phyloP scores from a whole-genome alignment of 441 rosid species.

The Mallotus japonicus region DNA sequence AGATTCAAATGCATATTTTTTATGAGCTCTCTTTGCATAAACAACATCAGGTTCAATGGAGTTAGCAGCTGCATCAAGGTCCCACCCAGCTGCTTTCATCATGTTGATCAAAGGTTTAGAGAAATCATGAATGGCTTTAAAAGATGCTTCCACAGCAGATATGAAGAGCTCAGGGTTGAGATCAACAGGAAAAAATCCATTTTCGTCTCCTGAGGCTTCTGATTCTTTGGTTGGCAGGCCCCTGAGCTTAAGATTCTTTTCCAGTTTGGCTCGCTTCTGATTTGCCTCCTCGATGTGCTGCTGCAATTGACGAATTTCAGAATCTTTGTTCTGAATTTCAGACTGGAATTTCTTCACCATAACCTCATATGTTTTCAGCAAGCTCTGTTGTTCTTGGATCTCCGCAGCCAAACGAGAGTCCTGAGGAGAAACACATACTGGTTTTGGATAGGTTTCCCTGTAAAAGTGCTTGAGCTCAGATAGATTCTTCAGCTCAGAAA shows the following conservation, averaged over 20 bases:
- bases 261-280: constrained; percentile 73
- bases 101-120: constrained; percentile 89
- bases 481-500: constrained; percentile 73
- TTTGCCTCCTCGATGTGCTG: constrained; percentile 84
- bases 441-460: constrained; percentile 83
- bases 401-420: constrained; percentile 97
- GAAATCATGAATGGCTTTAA: constrained; percentile 85
- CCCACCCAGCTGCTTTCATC: constrained; percentile 99
- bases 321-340: constrained; percentile 92
- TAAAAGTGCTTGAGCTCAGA: constrained; percentile 88
- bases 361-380: constrained; percentile 91
- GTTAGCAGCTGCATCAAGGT: constrained; percentile 91
- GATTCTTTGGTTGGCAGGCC: constrained; percentile 78
- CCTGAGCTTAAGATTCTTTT: constrained; percentile 89
- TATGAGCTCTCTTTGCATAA: constrained; percentile 92
- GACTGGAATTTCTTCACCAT: constrained; percentile 98
- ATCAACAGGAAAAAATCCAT: constrained; percentile 54
- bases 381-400: constrained; percentile 96
- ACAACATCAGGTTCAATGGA: constrained; percentile 82
- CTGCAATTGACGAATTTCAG: constrained; percentile 73
- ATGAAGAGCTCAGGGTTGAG: constrained; percentile 67
- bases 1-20: constrained; percentile 91
- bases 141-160: constrained; percentile 69
- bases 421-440: constrained; percentile 72
- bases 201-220: constrained; percentile 51